Evolutionary conservation across 352 stramenopile genomes (phyloP).

Genomic region (Pythium insidiosum): DNA sequence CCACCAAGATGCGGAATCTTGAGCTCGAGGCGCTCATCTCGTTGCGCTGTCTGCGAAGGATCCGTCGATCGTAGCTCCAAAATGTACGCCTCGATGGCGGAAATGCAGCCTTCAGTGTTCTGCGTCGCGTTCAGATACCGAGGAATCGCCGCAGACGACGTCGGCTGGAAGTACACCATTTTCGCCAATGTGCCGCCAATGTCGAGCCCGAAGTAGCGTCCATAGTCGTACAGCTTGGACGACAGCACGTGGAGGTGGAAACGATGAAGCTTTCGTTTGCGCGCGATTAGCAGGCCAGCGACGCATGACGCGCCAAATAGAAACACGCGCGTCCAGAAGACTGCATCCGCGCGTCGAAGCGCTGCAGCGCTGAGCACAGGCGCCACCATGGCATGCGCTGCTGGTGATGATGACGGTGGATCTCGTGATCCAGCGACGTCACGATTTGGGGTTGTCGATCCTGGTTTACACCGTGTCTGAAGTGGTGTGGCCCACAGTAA

Average conservation of each 20-base stretch:
- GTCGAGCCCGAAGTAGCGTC: slow-evolving; percentile 85
- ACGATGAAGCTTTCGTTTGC: slow-evolving; percentile 58
- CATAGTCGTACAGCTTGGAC: slow-evolving; percentile 58
- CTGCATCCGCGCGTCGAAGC: slow-evolving; percentile 19
- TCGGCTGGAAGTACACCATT: slow-evolving; percentile 91
- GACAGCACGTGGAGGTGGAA: slow-evolving; percentile 68
- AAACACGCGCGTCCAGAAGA: slow-evolving; percentile 69
- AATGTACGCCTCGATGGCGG: slow-evolving; percentile 43
- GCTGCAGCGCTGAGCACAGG: not conserved
- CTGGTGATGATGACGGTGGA: too few species aligned
- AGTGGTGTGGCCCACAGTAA: too few species aligned
- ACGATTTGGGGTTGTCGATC: too few species aligned
- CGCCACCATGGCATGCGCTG: too few species aligned
- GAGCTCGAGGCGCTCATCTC: slow-evolving; percentile 57
- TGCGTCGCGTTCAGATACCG: slow-evolving; percentile 12
- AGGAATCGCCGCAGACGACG: slow-evolving; percentile 15
- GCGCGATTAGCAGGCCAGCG: slow-evolving; percentile 51
- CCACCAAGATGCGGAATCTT: slow-evolving; percentile 72
- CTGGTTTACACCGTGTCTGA: too few species aligned
- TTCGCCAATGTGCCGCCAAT: slow-evolving; percentile 91
- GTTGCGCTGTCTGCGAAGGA: slow-evolving; percentile 25
- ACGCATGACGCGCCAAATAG: slow-evolving; percentile 62
- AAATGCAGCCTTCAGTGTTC: slow-evolving; percentile 32
- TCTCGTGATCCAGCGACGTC: too few species aligned
- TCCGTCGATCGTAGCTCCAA: slow-evolving; percentile 34